Percentiles rank a stretch among this genome's conserved stretches.
Conservation (phyloP, 179 eudicot species). For the Sideroxylon spinosum region DNA sequence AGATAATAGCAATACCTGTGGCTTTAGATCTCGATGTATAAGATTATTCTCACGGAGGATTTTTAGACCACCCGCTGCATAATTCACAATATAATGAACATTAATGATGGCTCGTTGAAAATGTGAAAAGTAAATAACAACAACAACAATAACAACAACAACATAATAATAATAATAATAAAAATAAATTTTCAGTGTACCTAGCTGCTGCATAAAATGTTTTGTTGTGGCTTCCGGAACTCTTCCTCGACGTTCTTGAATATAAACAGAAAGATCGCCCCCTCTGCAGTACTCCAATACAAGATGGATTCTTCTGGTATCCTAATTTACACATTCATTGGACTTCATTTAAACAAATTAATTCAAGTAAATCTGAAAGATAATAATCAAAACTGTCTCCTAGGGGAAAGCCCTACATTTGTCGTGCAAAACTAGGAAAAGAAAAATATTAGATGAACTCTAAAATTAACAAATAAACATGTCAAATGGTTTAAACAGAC, state of each 20-base stretch:
- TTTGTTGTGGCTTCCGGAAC: constrained; percentile 80
- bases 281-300: constrained; percentile 92
- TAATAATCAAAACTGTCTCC: background rate
- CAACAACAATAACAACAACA: background rate
- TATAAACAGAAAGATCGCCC: constrained; percentile 78
- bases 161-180: too few species aligned
- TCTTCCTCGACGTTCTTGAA: constrained; percentile 73
- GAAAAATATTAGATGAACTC: background rate
- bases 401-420: background rate
- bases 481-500: background rate
- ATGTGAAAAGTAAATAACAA: background rate
- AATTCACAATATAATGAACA: constrained; percentile 17
- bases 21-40: constrained; percentile 83
- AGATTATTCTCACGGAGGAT: constrained; percentile 74
- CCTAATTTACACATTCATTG: constrained; percentile 37
- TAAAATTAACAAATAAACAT: background rate
- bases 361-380: background rate
- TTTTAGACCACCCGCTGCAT: constrained; percentile 69
- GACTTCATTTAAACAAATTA: constrained; percentile 6
- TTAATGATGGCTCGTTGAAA: constrained; percentile 13
- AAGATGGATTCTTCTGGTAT: constrained; percentile 81
- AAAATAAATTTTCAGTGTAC: constrained; percentile 32
- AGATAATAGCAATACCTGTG: constrained; percentile 48
- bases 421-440: background rate
- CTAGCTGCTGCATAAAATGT: constrained; percentile 86